Conservation (phyloP, 139 green algal genomes). For the Diplosphaera chodatii region DNA sequence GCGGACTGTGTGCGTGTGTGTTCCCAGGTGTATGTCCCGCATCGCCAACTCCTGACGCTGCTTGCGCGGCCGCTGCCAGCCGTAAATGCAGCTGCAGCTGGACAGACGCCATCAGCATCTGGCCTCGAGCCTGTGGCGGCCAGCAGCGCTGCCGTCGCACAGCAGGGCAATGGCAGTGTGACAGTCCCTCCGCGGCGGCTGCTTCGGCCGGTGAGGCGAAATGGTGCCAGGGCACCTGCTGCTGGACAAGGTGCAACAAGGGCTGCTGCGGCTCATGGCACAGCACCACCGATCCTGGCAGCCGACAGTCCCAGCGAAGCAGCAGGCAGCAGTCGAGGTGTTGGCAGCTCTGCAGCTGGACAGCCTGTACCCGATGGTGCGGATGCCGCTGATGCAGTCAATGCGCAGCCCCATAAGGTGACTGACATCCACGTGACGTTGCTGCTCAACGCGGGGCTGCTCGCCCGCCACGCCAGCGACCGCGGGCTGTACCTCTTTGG, state of each 20-base stretch:
- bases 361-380: too few species aligned
- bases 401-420: slow-evolving; percentile 1
- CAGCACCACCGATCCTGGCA: too few species aligned
- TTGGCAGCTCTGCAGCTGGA: too few species aligned
- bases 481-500: slow-evolving; percentile 29
- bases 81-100: background rate
- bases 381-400: background rate
- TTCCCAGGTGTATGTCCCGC: slow-evolving; percentile 23
- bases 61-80: slow-evolving; percentile 8
- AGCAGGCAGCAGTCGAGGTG: too few species aligned
- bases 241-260: background rate
- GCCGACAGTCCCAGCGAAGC: too few species aligned
- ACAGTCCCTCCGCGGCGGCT: background rate
- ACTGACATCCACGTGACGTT: slow-evolving; percentile 33
- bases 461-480: slow-evolving; percentile 13
- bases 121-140: too few species aligned
- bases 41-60: slow-evolving; percentile 26
- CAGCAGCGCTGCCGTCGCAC: background rate
- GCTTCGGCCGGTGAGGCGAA: too few species aligned
- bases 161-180: too few species aligned
- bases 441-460: slow-evolving; percentile 28
- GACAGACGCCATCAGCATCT: too few species aligned
- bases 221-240: too few species aligned
- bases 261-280: too few species aligned
- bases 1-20: too few species aligned